A percentile compares a stretch with the other conserved stretches of the same genome.
Evolutionary conservation across 2,329 filamentous ascomycete species (phyloP).

Genomic region (Aureobasidium vineae): DNA sequence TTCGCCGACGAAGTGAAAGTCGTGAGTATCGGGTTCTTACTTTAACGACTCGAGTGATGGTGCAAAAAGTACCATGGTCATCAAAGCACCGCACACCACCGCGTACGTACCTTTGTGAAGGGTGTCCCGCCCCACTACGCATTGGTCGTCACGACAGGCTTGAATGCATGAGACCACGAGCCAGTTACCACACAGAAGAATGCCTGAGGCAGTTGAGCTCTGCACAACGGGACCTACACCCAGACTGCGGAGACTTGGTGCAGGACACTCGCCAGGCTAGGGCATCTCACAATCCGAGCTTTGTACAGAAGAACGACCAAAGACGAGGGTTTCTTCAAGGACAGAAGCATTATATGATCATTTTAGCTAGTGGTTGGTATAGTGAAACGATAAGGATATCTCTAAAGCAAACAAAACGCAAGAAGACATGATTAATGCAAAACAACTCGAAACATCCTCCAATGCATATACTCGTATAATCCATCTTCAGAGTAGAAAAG

Average conservation of each 20-base stretch:
- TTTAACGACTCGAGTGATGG: not conserved
- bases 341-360: conserved; percentile 9
- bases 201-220: not conserved
- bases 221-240: not conserved
- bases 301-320: not conserved
- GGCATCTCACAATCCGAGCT: not conserved
- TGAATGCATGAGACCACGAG: not conserved
- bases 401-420: conserved; percentile 9
- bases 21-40: too few species aligned
- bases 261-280: not conserved
- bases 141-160: not conserved
- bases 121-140: not conserved
- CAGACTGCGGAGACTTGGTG: not conserved
- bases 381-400: conserved; percentile 1
- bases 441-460: not conserved
- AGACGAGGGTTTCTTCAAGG: not conserved
- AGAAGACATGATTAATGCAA: too few species aligned
- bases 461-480: not conserved
- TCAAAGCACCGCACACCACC: not conserved
- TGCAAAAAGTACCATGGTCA: not conserved
- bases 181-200: not conserved
- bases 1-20: conserved; percentile 9
- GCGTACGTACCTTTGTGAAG: not conserved
- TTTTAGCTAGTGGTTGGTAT: conserved; percentile 1
- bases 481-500: not conserved